These are phyloP conservation scores for Apodospora peruviana DNA, from an alignment of 495 filamentous ascomycete genomes.

Conservation along the genomic window DNA sequence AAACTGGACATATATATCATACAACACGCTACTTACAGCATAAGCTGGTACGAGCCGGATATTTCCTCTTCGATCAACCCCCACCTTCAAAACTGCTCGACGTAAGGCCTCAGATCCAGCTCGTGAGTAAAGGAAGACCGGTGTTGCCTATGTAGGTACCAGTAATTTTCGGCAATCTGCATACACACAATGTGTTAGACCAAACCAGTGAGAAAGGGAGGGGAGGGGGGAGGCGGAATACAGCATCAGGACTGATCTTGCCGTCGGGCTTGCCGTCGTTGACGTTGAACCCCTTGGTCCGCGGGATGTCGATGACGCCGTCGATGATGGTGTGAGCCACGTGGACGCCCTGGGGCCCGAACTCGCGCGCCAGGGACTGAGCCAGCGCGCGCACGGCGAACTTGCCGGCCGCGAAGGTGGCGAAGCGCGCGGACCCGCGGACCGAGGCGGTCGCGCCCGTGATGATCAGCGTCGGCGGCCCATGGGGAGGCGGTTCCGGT, in stretches of 20 bases:
- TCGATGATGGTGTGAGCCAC: slow-evolving; percentile 83
- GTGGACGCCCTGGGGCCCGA: slow-evolving; percentile 84
- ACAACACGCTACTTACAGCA: no score
- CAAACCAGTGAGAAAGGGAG: not conserved
- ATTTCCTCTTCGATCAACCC: no score
- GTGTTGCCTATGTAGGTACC: slow-evolving; percentile 83
- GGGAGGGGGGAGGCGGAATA: no score
- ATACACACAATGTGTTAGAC: no score
- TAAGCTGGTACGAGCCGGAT: no score
- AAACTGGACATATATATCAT: no score
- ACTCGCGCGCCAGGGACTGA: slow-evolving; percentile 80
- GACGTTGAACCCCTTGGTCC: slow-evolving; percentile 55
- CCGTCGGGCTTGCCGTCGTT: slow-evolving; percentile 58
- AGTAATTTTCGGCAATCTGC: slow-evolving; percentile 88
- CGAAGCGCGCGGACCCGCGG: slow-evolving; percentile 64
- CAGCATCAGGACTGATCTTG: slow-evolving; percentile 74
- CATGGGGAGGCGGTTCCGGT: slow-evolving; percentile 35
- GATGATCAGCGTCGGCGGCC: slow-evolving; percentile 76
- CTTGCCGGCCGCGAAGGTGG: slow-evolving; percentile 71
- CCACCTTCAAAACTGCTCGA: slow-evolving; percentile 73
- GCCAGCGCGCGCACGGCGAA: slow-evolving; percentile 73
- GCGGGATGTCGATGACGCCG: slow-evolving; percentile 79
- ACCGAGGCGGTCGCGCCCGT: slow-evolving; percentile 84
- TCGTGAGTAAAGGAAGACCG: slow-evolving; percentile 77
- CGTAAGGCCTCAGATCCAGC: slow-evolving; percentile 72